A percentile compares a stretch with the other conserved stretches of the same genome.
Conservation (phyloP, 2,329 filamentous ascomycete species). For the Sarocladiaceae sp. region DNA sequence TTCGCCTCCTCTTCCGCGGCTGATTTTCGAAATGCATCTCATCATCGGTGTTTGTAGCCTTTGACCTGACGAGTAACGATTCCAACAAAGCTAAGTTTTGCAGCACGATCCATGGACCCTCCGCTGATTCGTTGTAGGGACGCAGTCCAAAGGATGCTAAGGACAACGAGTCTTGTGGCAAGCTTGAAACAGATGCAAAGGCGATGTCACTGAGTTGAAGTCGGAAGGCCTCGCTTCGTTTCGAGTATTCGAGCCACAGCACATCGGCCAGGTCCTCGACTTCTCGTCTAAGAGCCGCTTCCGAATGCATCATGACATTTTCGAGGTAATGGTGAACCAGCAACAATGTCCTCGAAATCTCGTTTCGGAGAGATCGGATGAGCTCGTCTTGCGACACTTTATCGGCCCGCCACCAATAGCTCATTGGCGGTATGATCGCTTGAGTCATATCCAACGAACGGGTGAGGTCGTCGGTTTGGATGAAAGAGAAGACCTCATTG, state of each 20-base stretch:
- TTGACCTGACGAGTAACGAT: slow-evolving; percentile 31
- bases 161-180: slow-evolving; percentile 38
- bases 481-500: slow-evolving; percentile 61
- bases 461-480: slow-evolving; percentile 60
- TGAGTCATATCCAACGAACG: slow-evolving; percentile 55
- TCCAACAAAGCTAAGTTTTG: slow-evolving; percentile 55
- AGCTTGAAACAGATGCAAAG: slow-evolving; percentile 40
- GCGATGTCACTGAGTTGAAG: slow-evolving; percentile 73
- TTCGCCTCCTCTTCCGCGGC: slow-evolving; percentile 46
- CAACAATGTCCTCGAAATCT: slow-evolving; percentile 68
- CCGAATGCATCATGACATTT: slow-evolving; percentile 40
- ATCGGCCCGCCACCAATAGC: slow-evolving; percentile 71
- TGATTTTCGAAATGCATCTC: slow-evolving; percentile 26
- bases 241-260: slow-evolving; percentile 73
- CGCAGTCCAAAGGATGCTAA: slow-evolving; percentile 47
- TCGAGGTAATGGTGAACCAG: slow-evolving; percentile 59
- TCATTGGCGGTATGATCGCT: slow-evolving; percentile 63
- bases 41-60: slow-evolving; percentile 14
- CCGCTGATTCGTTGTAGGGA: slow-evolving; percentile 45
- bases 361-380: slow-evolving; percentile 61
- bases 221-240: slow-evolving; percentile 61
- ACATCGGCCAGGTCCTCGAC: slow-evolving; percentile 63
- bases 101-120: slow-evolving; percentile 55
- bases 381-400: slow-evolving; percentile 53
- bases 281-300: slow-evolving; percentile 33